Evolutionary conservation across 208 protist species (phyloP).

Genomic region (Ichthyophonus hoferi): DNA sequence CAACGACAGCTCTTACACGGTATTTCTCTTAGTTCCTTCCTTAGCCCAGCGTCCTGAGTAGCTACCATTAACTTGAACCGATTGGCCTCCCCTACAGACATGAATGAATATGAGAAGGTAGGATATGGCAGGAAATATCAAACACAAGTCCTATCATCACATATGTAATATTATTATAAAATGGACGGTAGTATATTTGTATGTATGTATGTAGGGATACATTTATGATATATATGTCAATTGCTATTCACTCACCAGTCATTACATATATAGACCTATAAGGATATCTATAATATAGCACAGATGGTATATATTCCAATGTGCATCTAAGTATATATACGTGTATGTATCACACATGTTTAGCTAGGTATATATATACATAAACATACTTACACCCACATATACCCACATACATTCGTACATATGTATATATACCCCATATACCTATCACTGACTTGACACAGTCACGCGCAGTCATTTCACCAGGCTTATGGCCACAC

Average conservation of each 20-base stretch:
- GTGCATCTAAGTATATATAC: background rate
- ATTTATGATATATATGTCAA: too few relatives aligned
- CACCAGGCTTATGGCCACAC: background rate
- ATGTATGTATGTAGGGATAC: background rate
- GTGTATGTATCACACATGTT: background rate
- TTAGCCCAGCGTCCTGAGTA: constrained; percentile 9
- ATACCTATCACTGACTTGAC: constrained; percentile 1
- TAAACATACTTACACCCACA: background rate
- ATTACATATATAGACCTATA: too few relatives aligned
- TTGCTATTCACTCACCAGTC: too few relatives aligned
- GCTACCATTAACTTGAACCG: background rate
- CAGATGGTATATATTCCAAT: background rate
- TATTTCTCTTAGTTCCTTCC: constrained; percentile 13
- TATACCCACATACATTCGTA: background rate
- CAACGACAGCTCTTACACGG: background rate
- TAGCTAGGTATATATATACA: background rate
- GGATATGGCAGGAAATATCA: background rate
- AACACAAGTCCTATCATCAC: background rate
- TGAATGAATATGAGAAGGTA: background rate
- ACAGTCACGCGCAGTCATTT: constrained; percentile 3
- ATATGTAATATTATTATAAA: background rate
- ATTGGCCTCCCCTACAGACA: background rate
- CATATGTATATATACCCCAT: background rate
- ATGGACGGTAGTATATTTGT: background rate
- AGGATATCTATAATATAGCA: too few relatives aligned